A percentile compares a stretch with the other conserved stretches of the same genome.
Conservation (phyloP, 306 rosid genomes). For the Carpinus viminea region DNA sequence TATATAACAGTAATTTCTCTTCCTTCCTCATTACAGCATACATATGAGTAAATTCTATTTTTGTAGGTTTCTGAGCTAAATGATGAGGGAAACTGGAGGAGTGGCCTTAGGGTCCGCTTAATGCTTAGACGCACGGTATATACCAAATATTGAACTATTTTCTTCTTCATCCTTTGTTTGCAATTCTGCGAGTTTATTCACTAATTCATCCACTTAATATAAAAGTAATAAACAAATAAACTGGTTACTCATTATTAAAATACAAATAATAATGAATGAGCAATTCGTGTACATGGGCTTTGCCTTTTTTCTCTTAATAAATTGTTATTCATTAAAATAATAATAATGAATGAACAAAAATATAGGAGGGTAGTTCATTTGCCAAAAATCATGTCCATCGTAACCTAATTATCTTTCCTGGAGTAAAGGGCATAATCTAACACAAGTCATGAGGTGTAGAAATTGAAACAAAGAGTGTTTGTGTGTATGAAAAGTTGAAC, state of each 20-base stretch:
- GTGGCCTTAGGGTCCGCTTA: constrained; percentile 84
- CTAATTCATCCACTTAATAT: too few relatives aligned
- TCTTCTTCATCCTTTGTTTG: constrained; percentile 2
- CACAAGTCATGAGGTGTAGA: not conserved
- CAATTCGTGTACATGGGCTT: too few relatives aligned
- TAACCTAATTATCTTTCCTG: not conserved
- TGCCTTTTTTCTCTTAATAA: too few relatives aligned
- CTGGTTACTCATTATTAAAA: too few relatives aligned
- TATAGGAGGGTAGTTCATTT: not conserved
- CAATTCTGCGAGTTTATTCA: not conserved
- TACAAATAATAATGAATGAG: not conserved
- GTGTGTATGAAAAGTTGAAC: not conserved
- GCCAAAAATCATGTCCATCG: not conserved
- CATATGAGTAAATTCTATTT: constrained; percentile 5
- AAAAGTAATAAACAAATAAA: not conserved
- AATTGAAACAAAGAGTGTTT: not conserved
- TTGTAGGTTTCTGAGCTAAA: constrained; percentile 83
- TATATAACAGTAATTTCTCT: constrained; percentile 20
- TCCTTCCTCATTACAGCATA: not conserved
- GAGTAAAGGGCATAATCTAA: not conserved
- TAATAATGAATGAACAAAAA: not conserved
- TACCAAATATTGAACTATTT: not conserved
- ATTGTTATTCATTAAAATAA: not conserved
- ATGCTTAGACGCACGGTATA: constrained; percentile 75
- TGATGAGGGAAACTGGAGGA: constrained; percentile 93